phyloP scores from a whole-genome alignment of 2,329 filamentous ascomycete species.

The Fusarium sp. region DNA sequence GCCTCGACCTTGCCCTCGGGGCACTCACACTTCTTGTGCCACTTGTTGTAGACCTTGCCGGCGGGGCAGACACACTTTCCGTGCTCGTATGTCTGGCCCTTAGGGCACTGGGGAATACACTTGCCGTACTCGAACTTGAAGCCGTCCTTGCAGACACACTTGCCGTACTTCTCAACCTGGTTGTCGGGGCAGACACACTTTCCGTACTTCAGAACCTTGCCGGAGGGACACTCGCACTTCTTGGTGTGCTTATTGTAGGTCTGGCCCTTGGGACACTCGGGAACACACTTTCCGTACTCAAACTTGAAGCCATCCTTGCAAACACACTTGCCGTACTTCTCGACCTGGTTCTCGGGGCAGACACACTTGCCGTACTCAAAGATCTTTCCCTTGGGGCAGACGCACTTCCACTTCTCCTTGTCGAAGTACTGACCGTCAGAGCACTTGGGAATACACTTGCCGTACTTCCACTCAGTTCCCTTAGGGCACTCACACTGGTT shows the following conservation, averaged over 20 bases:
- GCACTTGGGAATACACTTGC: slow-evolving; percentile 16
- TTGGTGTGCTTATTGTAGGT: neutral
- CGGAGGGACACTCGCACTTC: slow-evolving; percentile 15
- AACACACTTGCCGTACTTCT: slow-evolving; percentile 1
- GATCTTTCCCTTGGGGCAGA: slow-evolving; percentile 24
- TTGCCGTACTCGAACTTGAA: slow-evolving; percentile 9
- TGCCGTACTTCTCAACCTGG: neutral
- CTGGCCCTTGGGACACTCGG: slow-evolving; percentile 3
- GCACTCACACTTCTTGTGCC: slow-evolving; percentile 17
- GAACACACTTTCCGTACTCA: slow-evolving; percentile 18
- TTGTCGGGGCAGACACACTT: slow-evolving; percentile 10
- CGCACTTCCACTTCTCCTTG: neutral
- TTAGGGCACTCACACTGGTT: slow-evolving; percentile 9
- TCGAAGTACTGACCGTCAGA: neutral
- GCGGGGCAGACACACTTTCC: slow-evolving; percentile 20
- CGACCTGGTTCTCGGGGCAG: slow-evolving; percentile 1
- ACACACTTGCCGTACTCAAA: slow-evolving; percentile 15
- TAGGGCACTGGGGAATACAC: slow-evolving; percentile 11
- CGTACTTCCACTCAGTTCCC: slow-evolving; percentile 10
- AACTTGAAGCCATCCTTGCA: slow-evolving; percentile 5
- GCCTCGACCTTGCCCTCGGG: slow-evolving; percentile 6
- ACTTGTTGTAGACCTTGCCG: slow-evolving; percentile 9
- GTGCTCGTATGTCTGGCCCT: neutral
- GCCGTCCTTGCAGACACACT: slow-evolving; percentile 9
- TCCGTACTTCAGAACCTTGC: slow-evolving; percentile 1